A percentile compares a stretch with the other conserved stretches of the same genome.
Conservation (phyloP, 164 flowering plant species). For the Dillenia suffruticosa region DNA sequence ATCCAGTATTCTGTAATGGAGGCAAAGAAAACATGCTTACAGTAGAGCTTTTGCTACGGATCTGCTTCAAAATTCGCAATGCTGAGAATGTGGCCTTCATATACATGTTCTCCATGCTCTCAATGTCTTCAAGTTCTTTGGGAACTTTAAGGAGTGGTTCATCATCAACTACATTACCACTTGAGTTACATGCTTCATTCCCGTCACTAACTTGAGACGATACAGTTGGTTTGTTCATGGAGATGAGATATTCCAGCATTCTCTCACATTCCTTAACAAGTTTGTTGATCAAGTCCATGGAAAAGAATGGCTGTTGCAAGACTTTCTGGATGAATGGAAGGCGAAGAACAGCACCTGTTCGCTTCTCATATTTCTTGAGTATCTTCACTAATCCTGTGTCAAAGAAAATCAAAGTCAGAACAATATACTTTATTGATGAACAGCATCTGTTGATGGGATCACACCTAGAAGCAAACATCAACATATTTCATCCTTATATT, state of each 20-base stretch:
- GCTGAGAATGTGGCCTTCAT: constrained; percentile 45
- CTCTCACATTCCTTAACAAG: constrained; percentile 63
- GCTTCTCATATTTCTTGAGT: constrained; percentile 62
- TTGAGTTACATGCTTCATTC: no score
- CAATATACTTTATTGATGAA: neutral
- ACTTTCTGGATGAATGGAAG: constrained; percentile 56
- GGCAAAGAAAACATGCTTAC: constrained; percentile 51
- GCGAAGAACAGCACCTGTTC: constrained; percentile 50
- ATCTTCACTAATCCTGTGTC: constrained; percentile 57
- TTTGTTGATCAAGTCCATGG: constrained; percentile 43
- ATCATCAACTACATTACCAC: no score
- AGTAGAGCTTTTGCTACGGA: constrained; percentile 57
- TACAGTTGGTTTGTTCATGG: constrained; percentile 15
- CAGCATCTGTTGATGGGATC: neutral
- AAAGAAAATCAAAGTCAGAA: neutral
- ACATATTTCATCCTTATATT: neutral
- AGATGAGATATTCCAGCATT: constrained; percentile 34
- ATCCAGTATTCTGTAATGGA: constrained; percentile 30
- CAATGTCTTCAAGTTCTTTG: constrained; percentile 41
- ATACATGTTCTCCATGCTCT: constrained; percentile 46
- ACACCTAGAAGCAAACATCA: neutral
- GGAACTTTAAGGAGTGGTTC: constrained; percentile 15
- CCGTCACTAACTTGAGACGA: no score
- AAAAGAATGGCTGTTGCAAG: constrained; percentile 57
- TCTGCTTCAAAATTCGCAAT: constrained; percentile 44